Evolutionary conservation across 139 green algal genomes (phyloP), one percentile per base, ranked within the genome.

Genomic region (Dunaliella sp.): DNA sequence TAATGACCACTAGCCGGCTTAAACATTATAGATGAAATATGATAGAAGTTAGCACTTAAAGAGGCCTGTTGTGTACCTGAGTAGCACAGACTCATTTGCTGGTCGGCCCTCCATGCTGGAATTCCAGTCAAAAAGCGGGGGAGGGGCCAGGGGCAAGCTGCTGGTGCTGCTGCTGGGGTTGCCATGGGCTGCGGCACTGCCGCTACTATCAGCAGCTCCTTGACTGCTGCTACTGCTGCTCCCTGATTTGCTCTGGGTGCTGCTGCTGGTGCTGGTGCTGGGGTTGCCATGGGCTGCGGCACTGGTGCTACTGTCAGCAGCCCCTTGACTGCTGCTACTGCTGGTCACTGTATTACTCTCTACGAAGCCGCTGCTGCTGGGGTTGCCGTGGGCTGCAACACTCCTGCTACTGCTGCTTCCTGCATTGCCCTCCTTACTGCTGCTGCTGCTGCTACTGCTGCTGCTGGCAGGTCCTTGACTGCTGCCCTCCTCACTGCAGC

Each of bases 51-150:
- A n/a, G n/a, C n/a, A n/a, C n/a, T n/a, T n/a, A n/a, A n/a, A n/a
- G n/a, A n/a, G n/a, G n/a, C n/a, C n/a, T n/a, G n/a, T n/a, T n/a
- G n/a, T n/a, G n/a, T n/a, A n/a, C n/a, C 48, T 7, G 36, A 93
- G 80, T 26, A 94, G 81, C 73, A 91, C 82, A n/a, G 85, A 81
- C 48, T 65, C 48, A 16, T 16, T 65, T 7, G 48, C 48, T 26
- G 48, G 48, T 16, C 48, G 48, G 16, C 48, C 48, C 48, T 26
- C 16, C 48, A 65, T 7, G 58, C 59, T 36, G 22, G 75, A 34
- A 1, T 33, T 32, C 26, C 3, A 31, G 82, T 59, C 48, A 38
- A 36, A n/a, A n/a, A n/a, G n/a, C n/a, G n/a, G n/a, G n/a, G n/a
- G n/a, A n/a, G n/a, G n/a, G n/a, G n/a, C n/a, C n/a, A n/a, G n/a